A percentile compares a stretch with the other conserved stretches of the same genome.
Evolutionary conservation across 2,329 filamentous ascomycete species (phyloP).

Genomic region (Botrytis fabae): DNA sequence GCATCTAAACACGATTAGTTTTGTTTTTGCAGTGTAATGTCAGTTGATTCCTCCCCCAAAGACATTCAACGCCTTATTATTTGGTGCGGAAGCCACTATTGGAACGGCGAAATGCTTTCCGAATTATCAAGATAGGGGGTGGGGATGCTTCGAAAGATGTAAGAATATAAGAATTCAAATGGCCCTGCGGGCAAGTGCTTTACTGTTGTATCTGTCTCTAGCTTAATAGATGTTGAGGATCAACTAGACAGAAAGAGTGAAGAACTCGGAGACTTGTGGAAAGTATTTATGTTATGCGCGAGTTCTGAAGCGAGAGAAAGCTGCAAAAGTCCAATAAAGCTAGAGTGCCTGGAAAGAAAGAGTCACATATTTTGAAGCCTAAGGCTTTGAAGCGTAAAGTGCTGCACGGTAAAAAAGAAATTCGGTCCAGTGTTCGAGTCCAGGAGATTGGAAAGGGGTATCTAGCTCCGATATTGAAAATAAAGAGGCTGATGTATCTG

Average conservation of each 20-base stretch:
- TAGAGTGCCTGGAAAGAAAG: not conserved
- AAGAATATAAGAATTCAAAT: not conserved
- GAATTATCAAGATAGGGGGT: not conserved
- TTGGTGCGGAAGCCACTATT: not conserved
- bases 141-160: too few relatives aligned
- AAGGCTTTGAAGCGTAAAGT: not conserved
- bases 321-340: not conserved
- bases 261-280: too few relatives aligned
- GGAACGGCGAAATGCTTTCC: not conserved
- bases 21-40: not conserved
- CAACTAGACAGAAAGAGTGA: too few relatives aligned
- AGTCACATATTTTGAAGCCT: not conserved
- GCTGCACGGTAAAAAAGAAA: not conserved
- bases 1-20: not conserved
- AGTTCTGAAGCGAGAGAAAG: slow-evolving; percentile 15
- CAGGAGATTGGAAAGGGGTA: not conserved
- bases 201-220: too few relatives aligned
- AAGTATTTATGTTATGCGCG: slow-evolving; percentile 8
- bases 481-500: not conserved
- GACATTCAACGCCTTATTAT: not conserved
- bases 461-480: not conserved
- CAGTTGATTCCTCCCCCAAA: too few relatives aligned
- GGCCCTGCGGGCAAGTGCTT: not conserved
- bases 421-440: not conserved
- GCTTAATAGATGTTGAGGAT: too few relatives aligned